A percentile compares a stretch with the other conserved stretches of the same genome.
phyloP scores from a whole-genome alignment of 352 stramenopile species.

The Pythium vanterpoolii region DNA sequence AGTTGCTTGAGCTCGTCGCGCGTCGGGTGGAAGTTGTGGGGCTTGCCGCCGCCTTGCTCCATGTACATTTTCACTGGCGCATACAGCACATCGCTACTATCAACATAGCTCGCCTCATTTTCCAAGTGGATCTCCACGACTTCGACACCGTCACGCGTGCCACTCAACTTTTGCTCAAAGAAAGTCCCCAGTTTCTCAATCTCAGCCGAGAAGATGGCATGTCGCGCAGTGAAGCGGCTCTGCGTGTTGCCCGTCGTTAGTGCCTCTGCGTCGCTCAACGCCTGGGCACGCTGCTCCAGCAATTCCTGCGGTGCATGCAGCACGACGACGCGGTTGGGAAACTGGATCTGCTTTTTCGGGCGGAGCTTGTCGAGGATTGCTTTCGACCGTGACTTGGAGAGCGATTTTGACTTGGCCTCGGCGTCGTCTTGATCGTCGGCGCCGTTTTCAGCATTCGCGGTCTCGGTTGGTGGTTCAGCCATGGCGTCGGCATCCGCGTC shows the following conservation, averaged over 20 bases:
- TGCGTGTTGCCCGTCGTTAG: constrained; percentile 64
- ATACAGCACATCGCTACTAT: constrained; percentile 34
- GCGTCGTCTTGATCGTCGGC: constrained; percentile 16
- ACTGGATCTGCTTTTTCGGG: constrained; percentile 33
- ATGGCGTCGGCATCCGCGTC: constrained; percentile 27
- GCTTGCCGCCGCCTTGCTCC: constrained; percentile 61
- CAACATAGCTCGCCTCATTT: constrained; percentile 37
- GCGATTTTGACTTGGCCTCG: constrained; percentile 9
- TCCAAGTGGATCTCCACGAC: constrained; percentile 61
- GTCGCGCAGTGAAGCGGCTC: constrained; percentile 41
- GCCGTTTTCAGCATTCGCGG: constrained; percentile 19
- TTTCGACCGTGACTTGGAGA: constrained; percentile 37
- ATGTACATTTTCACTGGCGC: constrained; percentile 68
- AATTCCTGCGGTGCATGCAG: constrained; percentile 45
- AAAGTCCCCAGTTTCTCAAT: constrained; percentile 53
- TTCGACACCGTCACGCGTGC: constrained; percentile 36
- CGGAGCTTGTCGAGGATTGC: constrained; percentile 42
- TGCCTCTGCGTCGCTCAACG: constrained; percentile 50
- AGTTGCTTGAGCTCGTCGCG: constrained; percentile 51
- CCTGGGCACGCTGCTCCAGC: constrained; percentile 54
- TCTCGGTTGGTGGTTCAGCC: constrained; percentile 12
- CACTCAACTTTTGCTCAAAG: constrained; percentile 46
- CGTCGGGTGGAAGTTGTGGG: constrained; percentile 84
- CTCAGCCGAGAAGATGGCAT: constrained; percentile 44
- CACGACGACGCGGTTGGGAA: constrained; percentile 70